phyloP scores from a whole-genome alignment of 176 grass and related monocot species.

The Saccharum officinarum region DNA sequence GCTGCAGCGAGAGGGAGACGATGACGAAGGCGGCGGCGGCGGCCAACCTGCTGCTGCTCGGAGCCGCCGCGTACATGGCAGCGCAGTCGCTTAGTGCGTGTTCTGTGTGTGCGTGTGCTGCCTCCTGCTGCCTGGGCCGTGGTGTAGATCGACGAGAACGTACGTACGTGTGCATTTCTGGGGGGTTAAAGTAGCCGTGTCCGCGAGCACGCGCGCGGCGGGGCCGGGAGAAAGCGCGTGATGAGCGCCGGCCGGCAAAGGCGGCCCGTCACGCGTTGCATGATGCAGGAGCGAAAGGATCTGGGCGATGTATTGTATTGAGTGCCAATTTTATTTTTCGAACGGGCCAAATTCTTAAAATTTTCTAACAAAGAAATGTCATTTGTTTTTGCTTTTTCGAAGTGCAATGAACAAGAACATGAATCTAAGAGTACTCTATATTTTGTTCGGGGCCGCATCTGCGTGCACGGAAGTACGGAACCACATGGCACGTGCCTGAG shows the following conservation, averaged over 20 bases:
- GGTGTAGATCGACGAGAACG: neutral
- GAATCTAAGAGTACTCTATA: neutral
- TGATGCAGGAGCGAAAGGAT: neutral
- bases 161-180: neutral
- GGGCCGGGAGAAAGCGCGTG: conserved; percentile 21
- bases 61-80: neutral
- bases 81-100: too few relatives aligned
- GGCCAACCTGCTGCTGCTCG: neutral
- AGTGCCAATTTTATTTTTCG: neutral
- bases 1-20: neutral
- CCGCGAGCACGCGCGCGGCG: neutral
- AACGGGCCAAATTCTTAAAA: neutral
- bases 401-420: neutral
- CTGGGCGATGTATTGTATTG: neutral
- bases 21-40: neutral
- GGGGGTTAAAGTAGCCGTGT: neutral
- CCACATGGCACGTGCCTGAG: too few relatives aligned
- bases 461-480: neutral
- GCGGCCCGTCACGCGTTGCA: conserved; percentile 1
- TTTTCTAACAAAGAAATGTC: neutral
- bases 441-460: neutral
- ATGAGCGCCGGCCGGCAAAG: neutral
- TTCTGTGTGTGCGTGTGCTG: neutral
- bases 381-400: neutral
- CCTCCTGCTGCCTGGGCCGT: neutral